A percentile compares a stretch with the other conserved stretches of the same genome.
Evolutionary conservation across 164 flowering plant species (phyloP).

Genomic region (Litsea cubeba): DNA sequence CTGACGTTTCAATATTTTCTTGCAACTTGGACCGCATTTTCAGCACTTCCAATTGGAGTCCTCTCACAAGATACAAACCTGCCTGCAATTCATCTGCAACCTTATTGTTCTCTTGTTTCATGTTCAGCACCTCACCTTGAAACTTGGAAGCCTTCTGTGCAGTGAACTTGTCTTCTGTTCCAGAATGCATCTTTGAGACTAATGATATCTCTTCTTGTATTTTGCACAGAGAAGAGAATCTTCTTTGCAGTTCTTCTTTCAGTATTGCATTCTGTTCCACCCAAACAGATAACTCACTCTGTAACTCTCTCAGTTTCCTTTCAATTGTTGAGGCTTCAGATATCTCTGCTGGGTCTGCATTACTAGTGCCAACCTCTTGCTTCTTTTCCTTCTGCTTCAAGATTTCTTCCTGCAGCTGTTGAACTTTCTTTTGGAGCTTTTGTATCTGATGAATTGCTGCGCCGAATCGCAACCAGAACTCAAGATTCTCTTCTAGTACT

Average conservation of each 20-base stretch:
- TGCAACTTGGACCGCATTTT: slow-evolving; percentile 34
- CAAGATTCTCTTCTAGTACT: slow-evolving; percentile 64
- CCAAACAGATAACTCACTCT: slow-evolving; percentile 57
- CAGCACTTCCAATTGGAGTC: slow-evolving; percentile 41
- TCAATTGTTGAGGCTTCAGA: slow-evolving; percentile 48
- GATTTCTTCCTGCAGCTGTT: slow-evolving; percentile 47
- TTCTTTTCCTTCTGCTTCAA: slow-evolving; percentile 25
- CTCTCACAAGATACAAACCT: slow-evolving; percentile 42
- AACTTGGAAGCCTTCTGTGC: slow-evolving; percentile 61
- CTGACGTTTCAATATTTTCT: slow-evolving; percentile 35
- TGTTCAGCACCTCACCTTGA: slow-evolving; percentile 68
- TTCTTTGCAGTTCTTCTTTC: slow-evolving; percentile 48
- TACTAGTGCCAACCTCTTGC: slow-evolving; percentile 15
- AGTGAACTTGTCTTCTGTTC: slow-evolving; percentile 24
- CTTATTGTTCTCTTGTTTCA: slow-evolving; percentile 71
- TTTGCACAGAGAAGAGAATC: slow-evolving; percentile 38
- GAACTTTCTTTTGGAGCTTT: slow-evolving; percentile 49
- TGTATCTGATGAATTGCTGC: slow-evolving; percentile 60
- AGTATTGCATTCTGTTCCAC: slow-evolving; percentile 47
- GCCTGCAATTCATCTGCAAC: slow-evolving; percentile 48
- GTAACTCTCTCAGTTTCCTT: slow-evolving; percentile 59
- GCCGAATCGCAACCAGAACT: slow-evolving; percentile 81
- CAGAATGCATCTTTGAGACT: slow-evolving; percentile 13
- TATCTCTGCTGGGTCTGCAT: slow-evolving; percentile 14
- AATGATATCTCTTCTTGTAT: slow-evolving; percentile 53